Conservation (phyloP, 441 rosid genomes). For the Mallotus repandus region DNA sequence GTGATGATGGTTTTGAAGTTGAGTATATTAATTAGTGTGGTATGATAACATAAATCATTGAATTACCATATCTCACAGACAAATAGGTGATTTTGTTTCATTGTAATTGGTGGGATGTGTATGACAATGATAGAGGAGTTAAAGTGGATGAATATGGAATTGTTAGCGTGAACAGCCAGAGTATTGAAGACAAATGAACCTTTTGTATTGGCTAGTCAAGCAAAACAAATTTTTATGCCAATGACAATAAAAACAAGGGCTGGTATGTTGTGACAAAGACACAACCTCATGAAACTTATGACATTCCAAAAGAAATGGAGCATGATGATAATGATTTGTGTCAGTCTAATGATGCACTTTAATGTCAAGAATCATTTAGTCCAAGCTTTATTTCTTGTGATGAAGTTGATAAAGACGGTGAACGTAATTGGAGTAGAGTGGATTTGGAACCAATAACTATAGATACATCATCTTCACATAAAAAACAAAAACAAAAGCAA, state of each 20-base stretch:
- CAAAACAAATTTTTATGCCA: background rate
- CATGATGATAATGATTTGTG: too few species aligned
- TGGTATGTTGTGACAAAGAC: background rate
- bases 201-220: background rate
- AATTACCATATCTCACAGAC: background rate
- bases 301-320: too few species aligned
- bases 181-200: background rate
- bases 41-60: background rate
- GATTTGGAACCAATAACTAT: background rate
- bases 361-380: background rate
- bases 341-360: background rate
- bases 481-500: too few species aligned
- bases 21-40: background rate
- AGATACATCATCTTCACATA: background rate
- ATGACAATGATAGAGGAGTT: background rate
- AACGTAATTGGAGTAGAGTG: background rate
- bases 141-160: background rate
- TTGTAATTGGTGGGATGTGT: background rate
- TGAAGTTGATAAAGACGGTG: too few species aligned
- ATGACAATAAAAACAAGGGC: background rate
- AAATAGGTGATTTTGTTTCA: background rate
- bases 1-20: too few species aligned
- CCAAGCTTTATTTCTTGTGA: background rate
- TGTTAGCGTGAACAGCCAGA: background rate
- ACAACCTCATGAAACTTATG: too few species aligned